These are phyloP conservation scores for Fusarium sp. DNA, from an alignment of 2,329 filamentous ascomycete species.

Conservation along the genomic window DNA sequence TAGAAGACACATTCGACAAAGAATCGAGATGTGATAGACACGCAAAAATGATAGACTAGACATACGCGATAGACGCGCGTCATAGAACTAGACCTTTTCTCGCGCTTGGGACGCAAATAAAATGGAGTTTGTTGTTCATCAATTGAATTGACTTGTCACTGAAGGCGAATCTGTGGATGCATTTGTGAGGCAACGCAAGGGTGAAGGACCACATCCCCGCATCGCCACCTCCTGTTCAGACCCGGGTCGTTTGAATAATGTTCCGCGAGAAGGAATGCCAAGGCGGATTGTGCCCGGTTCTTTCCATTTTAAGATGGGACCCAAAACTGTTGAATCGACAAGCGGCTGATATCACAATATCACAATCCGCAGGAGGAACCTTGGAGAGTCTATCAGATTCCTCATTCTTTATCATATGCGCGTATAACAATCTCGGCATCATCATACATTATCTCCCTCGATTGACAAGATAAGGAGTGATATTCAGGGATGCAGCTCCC, in stretches of 20 bases:
- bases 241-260: constrained; percentile 5
- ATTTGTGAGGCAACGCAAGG: not conserved
- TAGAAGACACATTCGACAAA: constrained; percentile 1
- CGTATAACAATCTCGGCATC: not conserved
- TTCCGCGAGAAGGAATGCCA: not conserved
- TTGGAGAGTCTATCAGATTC: not conserved
- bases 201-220: constrained; percentile 8
- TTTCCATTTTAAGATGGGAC: not conserved
- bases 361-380: not conserved
- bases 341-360: not conserved
- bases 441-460: not conserved
- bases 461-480: constrained; percentile 15
- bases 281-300: not conserved
- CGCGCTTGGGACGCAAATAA: constrained; percentile 16
- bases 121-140: constrained; percentile 28
- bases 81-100: constrained; percentile 30
- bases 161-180: not conserved
- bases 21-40: constrained; percentile 20
- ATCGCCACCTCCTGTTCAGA: not conserved
- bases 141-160: not conserved
- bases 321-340: not conserved
- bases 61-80: constrained; percentile 24
- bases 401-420: not conserved
- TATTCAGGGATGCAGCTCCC: constrained; percentile 19
- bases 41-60: constrained; percentile 37